Evolutionary conservation across 176 grass and related monocot genomes (phyloP), one percentile per base, ranked within the genome.

Genomic region (Sorghum bicolor): DNA sequence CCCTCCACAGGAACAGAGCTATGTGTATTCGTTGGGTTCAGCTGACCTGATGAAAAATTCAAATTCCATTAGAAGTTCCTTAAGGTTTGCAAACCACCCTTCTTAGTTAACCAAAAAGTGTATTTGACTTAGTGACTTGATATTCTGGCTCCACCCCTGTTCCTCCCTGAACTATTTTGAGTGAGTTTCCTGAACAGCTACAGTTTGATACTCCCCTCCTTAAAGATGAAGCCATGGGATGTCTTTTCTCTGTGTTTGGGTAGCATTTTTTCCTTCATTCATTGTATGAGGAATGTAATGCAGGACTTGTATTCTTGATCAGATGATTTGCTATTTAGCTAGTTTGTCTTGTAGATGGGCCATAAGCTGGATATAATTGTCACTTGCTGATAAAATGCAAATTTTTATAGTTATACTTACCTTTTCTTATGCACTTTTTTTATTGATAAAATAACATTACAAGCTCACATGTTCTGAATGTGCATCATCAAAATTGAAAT

Each of bases 321-420:
- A 74, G 81, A 88, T 73, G 74, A 64, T 88, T 65, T 72, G 19
- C 25, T 65, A 39, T 64, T 72, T 29, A 84, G 55, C 70, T 43
- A 78, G 74, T 84, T 29, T 64, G 25, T 83, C 45, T 64, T 70
- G 11, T 77, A 78, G 16, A 72, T 62, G 31, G 11, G 15, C 28
- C 5, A 74, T 53, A n/a, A 32, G 6, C 37, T 32, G 17, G 4
- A 28, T 28, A 43, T 44, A 14, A 26, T 71, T 41, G 37, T 64
- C 40, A 17, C 41, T 81, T 15, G 15, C 55, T 61, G 26, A 80
- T 78, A 12, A 44, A 55, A 74, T 37, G 20, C 17, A 67, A 39
- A 31, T 68, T 48, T 62, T 60, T 61, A n/a, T 3, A 4, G 47
- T 47, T 79, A 26, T 10, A 80, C 34, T 37, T 47, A 20, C 34